Evolutionary conservation across 768 basidiomycete species (phyloP), one percentile per base, ranked within the genome.

Genomic region (Megacollybia marginata): DNA sequence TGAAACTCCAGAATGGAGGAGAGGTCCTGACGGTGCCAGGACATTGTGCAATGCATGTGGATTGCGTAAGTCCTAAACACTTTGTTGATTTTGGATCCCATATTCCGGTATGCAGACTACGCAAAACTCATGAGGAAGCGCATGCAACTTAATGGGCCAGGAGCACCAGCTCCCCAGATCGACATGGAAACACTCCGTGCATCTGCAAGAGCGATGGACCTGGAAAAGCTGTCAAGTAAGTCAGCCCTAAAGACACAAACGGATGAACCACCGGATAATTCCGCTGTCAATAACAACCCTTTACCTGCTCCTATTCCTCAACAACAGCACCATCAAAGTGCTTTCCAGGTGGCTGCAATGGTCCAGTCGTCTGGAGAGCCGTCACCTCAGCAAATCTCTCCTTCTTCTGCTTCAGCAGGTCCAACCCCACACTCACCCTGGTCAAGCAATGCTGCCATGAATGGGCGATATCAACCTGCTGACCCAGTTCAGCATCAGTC

Each of bases 1-100:
- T 51, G 88, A 91, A 62, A 91, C 88, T 4, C 88, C 88, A n/a
- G 88, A 91, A 63, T 91, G 88, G 88, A 67, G 88, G 48, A 77
- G 88, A 20, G 88, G 88, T 13, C 88, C 88, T 2, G 88, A 90
- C 59, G 88, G 88, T 4, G 88, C 88, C 20, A 69, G 88, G 59
- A 91, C 88, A 8, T 62, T 91, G 57, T 91, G 88, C 61, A 91
- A 90, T 62, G 88, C 88, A 40, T 91, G 88, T 66, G 88, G 88
- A 32, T 67, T 91, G 56, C 88, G 88, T 91, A 63, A 62, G 85
- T 81, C 32, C 33, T 53, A 46, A 19, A 23, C 28, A 40, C 8
- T n/a, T 36, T 46, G 20, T 23, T 47, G 18, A 52, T 46, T 35
- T n/a, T 49, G 20, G 38, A 42, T 32, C 10, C 9, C 12, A 13